phyloP scores from a whole-genome alignment of 805 yeast species.

The Suhomyces tanzawaensis region DNA sequence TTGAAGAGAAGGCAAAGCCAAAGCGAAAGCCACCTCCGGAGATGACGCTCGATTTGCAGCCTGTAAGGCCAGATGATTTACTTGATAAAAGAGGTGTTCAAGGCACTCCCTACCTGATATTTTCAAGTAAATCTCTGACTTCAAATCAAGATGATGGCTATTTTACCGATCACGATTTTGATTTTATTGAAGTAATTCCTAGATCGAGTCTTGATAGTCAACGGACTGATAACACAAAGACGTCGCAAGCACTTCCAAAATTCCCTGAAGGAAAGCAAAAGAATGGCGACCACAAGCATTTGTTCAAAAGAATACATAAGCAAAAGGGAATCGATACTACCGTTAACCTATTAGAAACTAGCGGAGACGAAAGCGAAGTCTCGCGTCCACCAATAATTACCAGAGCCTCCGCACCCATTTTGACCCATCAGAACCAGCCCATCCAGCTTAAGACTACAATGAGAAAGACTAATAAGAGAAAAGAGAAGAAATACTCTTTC shows the following conservation, averaged over 20 bases:
- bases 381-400: background rate
- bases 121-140: constrained; percentile 11
- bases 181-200: constrained; percentile 2
- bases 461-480: constrained; percentile 42
- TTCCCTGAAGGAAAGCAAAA: constrained; percentile 27
- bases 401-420: constrained; percentile 3
- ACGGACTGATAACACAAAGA: constrained; percentile 7
- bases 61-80: background rate
- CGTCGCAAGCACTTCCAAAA: constrained; percentile 23
- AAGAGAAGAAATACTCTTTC: constrained; percentile 47
- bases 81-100: no score
- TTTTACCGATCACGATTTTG: constrained; percentile 5
- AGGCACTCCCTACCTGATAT: background rate
- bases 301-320: constrained; percentile 22
- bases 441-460: constrained; percentile 52
- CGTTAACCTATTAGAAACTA: background rate
- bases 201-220: constrained; percentile 3
- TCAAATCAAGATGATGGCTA: constrained; percentile 9
- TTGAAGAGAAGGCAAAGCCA: constrained; percentile 7
- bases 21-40: constrained; percentile 32
- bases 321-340: constrained; percentile 3
- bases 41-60: background rate
- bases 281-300: constrained; percentile 10
- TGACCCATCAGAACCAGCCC: constrained; percentile 8
- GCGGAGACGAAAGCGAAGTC: background rate